A percentile compares a stretch with the other conserved stretches of the same genome.
These are phyloP conservation scores for Penicillium sp. DNA, from an alignment of 2,329 filamentous ascomycete genomes.

Conservation along the genomic window DNA sequence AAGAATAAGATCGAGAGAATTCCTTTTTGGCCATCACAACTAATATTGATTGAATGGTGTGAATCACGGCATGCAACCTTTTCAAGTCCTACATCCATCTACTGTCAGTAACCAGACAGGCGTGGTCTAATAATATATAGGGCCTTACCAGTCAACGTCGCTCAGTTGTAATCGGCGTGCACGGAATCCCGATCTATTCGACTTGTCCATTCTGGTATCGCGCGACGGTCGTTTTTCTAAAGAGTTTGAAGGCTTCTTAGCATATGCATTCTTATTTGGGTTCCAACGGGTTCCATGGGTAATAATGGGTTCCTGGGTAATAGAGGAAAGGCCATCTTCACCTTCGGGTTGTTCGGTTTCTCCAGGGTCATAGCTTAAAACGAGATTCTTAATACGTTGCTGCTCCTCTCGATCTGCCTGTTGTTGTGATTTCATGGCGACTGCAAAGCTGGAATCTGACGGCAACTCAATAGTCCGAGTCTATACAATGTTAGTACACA, in stretches of 20 bases:
- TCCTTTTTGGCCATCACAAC: neutral
- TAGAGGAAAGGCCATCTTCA: conserved; percentile 45
- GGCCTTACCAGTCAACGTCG: conserved; percentile 90
- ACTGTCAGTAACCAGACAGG: neutral
- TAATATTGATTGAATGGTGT: neutral
- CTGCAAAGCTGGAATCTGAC: conserved; percentile 87
- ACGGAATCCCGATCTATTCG: conserved; percentile 69
- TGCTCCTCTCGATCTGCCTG: conserved; percentile 94
- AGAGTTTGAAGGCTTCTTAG: conserved; percentile 32
- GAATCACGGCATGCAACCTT: neutral
- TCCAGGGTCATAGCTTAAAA: conserved; percentile 91
- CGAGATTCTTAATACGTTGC: conserved; percentile 95
- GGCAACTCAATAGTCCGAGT: conserved; percentile 83
- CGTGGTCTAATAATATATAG: neutral
- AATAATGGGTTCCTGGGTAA: conserved; percentile 19
- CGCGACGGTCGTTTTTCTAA: conserved; percentile 40
- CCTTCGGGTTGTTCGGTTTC: conserved; percentile 73
- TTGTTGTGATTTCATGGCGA: conserved; percentile 94
- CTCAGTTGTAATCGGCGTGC: conserved; percentile 88
- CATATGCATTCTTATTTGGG: conserved; percentile 30
- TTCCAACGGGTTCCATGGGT: conserved; percentile 19
- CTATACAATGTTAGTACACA: conserved; percentile 41
- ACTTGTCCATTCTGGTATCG: conserved; percentile 50
- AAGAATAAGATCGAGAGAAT: neutral
- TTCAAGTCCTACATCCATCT: conserved; percentile 11